Evolutionary conservation across 164 flowering plant genomes (phyloP), one percentile per base, ranked within the genome.

Genomic region (Malania oleifera): DNA sequence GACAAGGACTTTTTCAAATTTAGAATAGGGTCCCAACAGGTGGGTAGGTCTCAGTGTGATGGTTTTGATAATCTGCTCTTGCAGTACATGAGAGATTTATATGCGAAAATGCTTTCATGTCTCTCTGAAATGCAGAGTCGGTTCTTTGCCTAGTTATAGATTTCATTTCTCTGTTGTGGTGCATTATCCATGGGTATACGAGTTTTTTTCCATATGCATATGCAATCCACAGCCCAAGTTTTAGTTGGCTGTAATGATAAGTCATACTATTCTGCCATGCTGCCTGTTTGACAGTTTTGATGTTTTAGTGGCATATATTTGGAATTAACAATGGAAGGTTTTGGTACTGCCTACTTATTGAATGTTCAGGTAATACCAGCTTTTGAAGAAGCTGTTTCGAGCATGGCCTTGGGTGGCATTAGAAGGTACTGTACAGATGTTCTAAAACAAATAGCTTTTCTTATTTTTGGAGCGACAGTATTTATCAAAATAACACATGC

Each of bases 1-100:
- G 96, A 92, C 58, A 92, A 92, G 73, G 88, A 74, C 44, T 92
- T 81, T 51, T 89, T 80, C 80, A 92, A 87, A 64, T 92, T 92
- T 72, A 77, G 57, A 62, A 38, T 92, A 67, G 98, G 98, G 65
- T 80, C 82, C 25, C 79, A 80, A 55, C 80, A 89, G 84, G 98
- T 89, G 56, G 70, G 72, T n/a, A n/a, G n/a, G n/a, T n/a, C n/a
- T n/a, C n/a, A n/a, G n/a, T n/a, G n/a, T n/a, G n/a, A n/a, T n/a
- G n/a, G n/a, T n/a, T n/a, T n/a, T n/a, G n/a, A n/a, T n/a, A n/a
- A n/a, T n/a, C n/a, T n/a, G n/a, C n/a, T n/a, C n/a, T n/a, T n/a
- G n/a, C n/a, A n/a, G n/a, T n/a, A n/a, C n/a, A n/a, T n/a, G n/a
- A n/a, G n/a, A n/a, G n/a, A n/a, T n/a, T n/a, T n/a, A n/a, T n/a